Base-by-base conservation (phyloP, 2,329 filamentous ascomycete genomes). In the Orbilia blumenaviensis region DNA sequence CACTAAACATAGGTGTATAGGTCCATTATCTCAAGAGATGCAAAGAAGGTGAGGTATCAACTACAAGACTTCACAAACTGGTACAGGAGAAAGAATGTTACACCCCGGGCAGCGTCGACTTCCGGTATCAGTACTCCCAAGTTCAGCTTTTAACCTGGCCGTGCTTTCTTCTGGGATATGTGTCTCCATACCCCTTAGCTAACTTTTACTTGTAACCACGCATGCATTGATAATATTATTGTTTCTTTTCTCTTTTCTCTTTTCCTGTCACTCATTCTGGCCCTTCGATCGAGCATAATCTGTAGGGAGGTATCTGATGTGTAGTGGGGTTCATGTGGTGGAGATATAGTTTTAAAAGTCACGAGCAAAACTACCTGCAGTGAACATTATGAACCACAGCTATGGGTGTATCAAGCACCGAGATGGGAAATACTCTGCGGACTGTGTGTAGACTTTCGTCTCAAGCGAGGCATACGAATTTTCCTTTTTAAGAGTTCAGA, bases 61-160 rank as follows among this genome's bases (percentile, higher is more conserved):
- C 86, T 99, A 69, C 95, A 98, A 84, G 96, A 99, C 83, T 99
- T 99, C 82, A 98, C 95, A 23, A 96, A 94, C 82, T 92, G 90
- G 29, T 99, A 99, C 83, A 89, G 96, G 60, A 88, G 96, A 81
- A 88, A 96, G 78, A 97, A 99, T 81, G 92, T 99, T 52, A 94
- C 95, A n/a, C 95, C 95, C 5, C 86, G 94, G 76, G 94, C 73
- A 10, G 66, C 66, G 3, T 71, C 66, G 10, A 77, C 66, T 4
- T 71, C 66, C 1, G 73, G 73, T 12, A 71, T 77, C n/a, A 77
- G 73, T 38, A 77, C 73, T 3, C 73, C 73, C 3, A 71, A 72
- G 23, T 77, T 77, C 42, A 66, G 46, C 16, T 77, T 77, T 36
- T 77, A 67, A 23, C 18, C 25, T 7, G n/a, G 16, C 41, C 4